Evolutionary conservation across 2,329 filamentous ascomycete species (phyloP), one percentile per base, ranked within the genome.

Genomic region (Aspergillus glaucus): DNA sequence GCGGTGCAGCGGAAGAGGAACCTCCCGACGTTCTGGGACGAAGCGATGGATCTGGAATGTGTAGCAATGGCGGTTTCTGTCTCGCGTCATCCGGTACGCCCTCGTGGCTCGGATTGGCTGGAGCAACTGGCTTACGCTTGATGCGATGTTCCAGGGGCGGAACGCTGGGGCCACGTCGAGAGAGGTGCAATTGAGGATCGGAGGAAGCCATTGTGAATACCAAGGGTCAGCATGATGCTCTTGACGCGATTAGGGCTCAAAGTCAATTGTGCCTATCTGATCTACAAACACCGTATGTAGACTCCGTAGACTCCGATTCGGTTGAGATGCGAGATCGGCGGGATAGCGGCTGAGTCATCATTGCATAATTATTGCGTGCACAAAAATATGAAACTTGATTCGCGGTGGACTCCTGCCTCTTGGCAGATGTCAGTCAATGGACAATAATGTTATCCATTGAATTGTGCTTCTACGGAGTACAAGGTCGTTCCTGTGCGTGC

Each of bases 81-180:
- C 17, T 21, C 15, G 37, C 37, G 5, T 22, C 37, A 12, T 40
- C 37, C 37, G 17, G 3, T 4, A 1, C 21, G 19, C 26, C 17
- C n/a, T 26, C 43, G 14, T 44, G 28, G 36, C 30, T n/a, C 28
- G 26, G 15, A 26, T 43, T 34, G 34, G 41, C 39, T 15, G 21
- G 42, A 40, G 39, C 30, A 34, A 50, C 45, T 1, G 45, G 45
- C 28, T 50, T 50, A 3, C 48, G 48, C 22, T 44, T 46, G 34
- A 50, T 46, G 5, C 34, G 44, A 12, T 39, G 46, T 9, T 34
- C 22, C 34, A 36, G n/a, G 34, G 15, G 26, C 26, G 26, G 26
- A 30, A 30, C 26, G 26, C 26, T 12, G 26, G 26, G 26, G 0
- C 26, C 26, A 30, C 26, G 10, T 12, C 10, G 26, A 12, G 26